A percentile compares a stretch with the other conserved stretches of the same genome.
Conservation (phyloP, 495 filamentous ascomycete species). For the Clohesyomyces aquaticus region DNA sequence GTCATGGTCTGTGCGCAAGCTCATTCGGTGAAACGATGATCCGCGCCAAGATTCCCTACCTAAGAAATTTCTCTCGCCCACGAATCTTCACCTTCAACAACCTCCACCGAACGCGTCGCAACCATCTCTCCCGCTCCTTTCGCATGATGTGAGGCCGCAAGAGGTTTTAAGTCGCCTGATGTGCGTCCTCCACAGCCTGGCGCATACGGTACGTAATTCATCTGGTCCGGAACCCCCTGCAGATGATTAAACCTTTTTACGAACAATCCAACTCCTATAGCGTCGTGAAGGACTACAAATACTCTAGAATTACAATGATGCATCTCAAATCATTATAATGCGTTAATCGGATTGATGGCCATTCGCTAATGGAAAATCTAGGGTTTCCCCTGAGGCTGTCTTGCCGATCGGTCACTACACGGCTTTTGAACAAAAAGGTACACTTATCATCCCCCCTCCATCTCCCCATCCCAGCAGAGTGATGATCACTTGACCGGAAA, state of each 20-base stretch:
- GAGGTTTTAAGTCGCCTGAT: too few species aligned
- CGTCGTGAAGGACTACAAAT: conserved; percentile 65
- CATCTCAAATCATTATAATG: conserved; percentile 1
- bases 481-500: conserved; percentile 87
- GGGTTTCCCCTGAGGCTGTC: conserved; percentile 3
- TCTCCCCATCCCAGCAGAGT: conserved; percentile 52
- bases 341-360: background rate
- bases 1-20: background rate
- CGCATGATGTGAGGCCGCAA: too few species aligned
- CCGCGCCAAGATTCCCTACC: background rate
- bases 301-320: conserved; percentile 74
- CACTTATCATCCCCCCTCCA: conserved; percentile 43
- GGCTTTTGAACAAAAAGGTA: conserved; percentile 63
- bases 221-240: conserved; percentile 4
- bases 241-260: conserved; percentile 48
- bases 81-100: background rate
- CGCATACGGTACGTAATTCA: background rate
- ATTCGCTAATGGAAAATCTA: background rate
- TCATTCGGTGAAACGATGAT: background rate
- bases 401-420: background rate
- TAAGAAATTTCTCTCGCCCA: background rate
- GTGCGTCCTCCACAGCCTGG: too few species aligned
- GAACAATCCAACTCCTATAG: conserved; percentile 85
- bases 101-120: background rate
- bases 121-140: background rate